phyloP scores from a whole-genome alignment of 768 basidiomycete species.

The Lentinula boryana region DNA sequence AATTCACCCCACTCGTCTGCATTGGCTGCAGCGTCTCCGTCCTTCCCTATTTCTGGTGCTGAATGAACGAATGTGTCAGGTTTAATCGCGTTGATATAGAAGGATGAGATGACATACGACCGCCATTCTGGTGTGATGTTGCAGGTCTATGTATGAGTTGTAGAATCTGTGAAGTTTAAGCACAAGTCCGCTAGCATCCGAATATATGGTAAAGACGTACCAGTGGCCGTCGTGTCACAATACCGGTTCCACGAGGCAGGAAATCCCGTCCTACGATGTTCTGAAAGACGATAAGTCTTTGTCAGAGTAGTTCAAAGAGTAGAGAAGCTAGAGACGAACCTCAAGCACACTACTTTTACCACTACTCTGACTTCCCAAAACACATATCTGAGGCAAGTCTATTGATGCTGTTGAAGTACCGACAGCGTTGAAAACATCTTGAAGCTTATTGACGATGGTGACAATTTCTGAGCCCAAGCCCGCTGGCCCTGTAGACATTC shows the following conservation, averaged over 20 bases:
- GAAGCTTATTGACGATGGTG: slow-evolving; percentile 77
- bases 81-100: neutral
- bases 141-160: slow-evolving; percentile 89
- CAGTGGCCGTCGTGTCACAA: slow-evolving; percentile 94
- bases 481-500: slow-evolving; percentile 36
- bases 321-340: slow-evolving; percentile 34
- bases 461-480: slow-evolving; percentile 83
- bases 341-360: slow-evolving; percentile 92
- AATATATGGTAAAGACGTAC: slow-evolving; percentile 36
- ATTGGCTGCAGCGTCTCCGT: slow-evolving; percentile 73
- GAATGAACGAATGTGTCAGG: slow-evolving; percentile 3
- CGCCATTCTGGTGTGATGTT: slow-evolving; percentile 23
- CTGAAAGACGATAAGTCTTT: slow-evolving; percentile 29
- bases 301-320: neutral
- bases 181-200: neutral
- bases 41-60: slow-evolving; percentile 16
- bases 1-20: slow-evolving; percentile 99
- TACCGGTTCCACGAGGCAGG: slow-evolving; percentile 96
- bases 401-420: slow-evolving; percentile 73
- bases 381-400: slow-evolving; percentile 90
- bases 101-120: slow-evolving; percentile 27
- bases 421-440: slow-evolving; percentile 85
- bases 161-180: slow-evolving; percentile 51
- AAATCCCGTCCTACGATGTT: slow-evolving; percentile 99
- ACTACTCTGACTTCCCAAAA: slow-evolving; percentile 87